Conservation (phyloP, 257 asterid species). For the Nicotiana tomentosiformis region DNA sequence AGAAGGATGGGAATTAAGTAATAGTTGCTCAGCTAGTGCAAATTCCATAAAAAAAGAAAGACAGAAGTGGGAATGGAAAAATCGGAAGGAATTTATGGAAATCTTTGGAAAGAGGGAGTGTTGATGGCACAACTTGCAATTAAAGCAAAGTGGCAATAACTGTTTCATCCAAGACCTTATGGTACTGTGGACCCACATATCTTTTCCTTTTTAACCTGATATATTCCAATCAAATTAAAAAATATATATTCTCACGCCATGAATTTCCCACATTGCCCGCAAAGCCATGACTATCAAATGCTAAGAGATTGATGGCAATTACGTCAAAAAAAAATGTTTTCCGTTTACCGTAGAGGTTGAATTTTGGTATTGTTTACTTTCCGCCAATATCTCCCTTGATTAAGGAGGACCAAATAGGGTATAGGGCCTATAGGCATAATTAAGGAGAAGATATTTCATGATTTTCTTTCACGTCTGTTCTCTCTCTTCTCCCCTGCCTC, state of each 20-base stretch:
- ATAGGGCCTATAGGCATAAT: not conserved
- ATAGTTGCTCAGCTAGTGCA: not conserved
- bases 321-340: conserved; percentile 1
- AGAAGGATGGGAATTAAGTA: not conserved
- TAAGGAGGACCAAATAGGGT: conserved; percentile 25
- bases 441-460: conserved; percentile 9
- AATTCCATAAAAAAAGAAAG: not conserved
- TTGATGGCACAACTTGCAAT: conserved; percentile 41
- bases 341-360: too few relatives aligned
- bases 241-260: not conserved
- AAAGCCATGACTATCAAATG: not conserved
- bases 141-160: conserved; percentile 56
- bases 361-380: not conserved
- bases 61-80: not conserved
- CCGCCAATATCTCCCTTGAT: conserved; percentile 42
- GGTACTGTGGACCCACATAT: conserved; percentile 24
- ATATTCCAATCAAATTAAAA: not conserved
- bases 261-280: not conserved
- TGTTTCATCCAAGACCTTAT: conserved; percentile 27
- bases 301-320: not conserved
- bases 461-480: conserved; percentile 9
- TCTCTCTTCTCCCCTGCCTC: conserved; percentile 29
- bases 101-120: not conserved
- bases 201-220: not conserved
- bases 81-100: not conserved